Conservation (phyloP, 2,329 filamentous ascomycete species). For the Pseudocercospora cruenta region DNA sequence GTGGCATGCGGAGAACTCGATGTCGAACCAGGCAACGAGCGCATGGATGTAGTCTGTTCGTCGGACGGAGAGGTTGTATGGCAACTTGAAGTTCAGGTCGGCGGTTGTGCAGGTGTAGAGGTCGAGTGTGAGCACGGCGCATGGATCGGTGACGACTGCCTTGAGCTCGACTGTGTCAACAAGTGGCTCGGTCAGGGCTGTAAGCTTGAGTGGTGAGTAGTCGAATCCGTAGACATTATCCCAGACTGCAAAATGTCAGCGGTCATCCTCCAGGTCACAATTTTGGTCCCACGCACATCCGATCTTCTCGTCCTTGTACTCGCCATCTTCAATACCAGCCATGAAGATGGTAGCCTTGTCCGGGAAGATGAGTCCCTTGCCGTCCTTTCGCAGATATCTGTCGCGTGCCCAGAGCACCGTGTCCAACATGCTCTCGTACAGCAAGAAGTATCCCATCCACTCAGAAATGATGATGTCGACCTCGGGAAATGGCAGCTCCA, state of each 20-base stretch:
- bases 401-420: conserved; percentile 96
- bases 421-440: conserved; percentile 99
- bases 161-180: conserved; percentile 98
- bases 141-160: conserved; percentile 91
- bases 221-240: conserved; percentile 99
- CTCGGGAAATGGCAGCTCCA: conserved; percentile 87
- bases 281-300: conserved; percentile 70
- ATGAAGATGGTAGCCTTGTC: conserved; percentile 98
- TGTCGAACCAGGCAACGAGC: conserved; percentile 98
- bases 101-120: conserved; percentile 87
- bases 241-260: conserved; percentile 70
- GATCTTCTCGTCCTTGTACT: conserved; percentile 99
- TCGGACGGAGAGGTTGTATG: conserved; percentile 75
- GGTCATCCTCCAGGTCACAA: conserved; percentile 10
- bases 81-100: conserved; percentile 81
- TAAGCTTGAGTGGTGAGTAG: conserved; percentile 90
- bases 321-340: conserved; percentile 95
- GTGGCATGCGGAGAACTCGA: conserved; percentile 97
- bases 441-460: conserved; percentile 99
- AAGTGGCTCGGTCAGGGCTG: conserved; percentile 90
- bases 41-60: conserved; percentile 96
- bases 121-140: conserved; percentile 82
- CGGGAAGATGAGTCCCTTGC: conserved; percentile 81
- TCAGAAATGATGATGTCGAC: conserved; percentile 99
- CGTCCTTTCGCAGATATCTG: conserved; percentile 81